A percentile compares a stretch with the other conserved stretches of the same genome.
phyloP scores from a whole-genome alignment of 305 asterid species.

The Fraxinus angustifolia region DNA sequence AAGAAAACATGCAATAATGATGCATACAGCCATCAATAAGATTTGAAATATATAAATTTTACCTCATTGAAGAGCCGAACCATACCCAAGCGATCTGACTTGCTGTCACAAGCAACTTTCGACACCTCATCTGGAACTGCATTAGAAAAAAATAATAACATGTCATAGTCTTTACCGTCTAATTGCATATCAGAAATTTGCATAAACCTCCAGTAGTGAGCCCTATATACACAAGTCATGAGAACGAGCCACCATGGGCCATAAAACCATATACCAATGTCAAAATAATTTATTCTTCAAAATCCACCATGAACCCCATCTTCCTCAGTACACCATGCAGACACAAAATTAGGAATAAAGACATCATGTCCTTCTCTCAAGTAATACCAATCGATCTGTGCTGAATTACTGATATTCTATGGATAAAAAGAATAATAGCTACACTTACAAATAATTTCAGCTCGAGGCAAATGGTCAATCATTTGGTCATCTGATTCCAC shows the following conservation, averaged over 20 bases:
- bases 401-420: slow-evolving; percentile 2
- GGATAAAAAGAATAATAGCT: slow-evolving; percentile 16
- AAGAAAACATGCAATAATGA: slow-evolving; percentile 2
- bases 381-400: not conserved
- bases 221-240: not conserved
- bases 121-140: slow-evolving; percentile 69
- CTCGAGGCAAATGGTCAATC: slow-evolving; percentile 50
- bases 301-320: slow-evolving; percentile 1
- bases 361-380: not conserved
- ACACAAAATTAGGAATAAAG: not conserved
- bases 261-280: not conserved
- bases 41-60: not conserved
- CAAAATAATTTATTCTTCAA: not conserved
- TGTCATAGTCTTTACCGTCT: not conserved
- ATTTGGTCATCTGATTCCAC: slow-evolving; percentile 42
- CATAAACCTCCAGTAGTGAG: not conserved
- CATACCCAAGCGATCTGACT: slow-evolving; percentile 53
- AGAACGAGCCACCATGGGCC: not conserved
- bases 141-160: slow-evolving; percentile 10
- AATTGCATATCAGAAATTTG: not conserved
- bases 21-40: not conserved
- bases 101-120: slow-evolving; percentile 53
- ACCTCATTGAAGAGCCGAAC: slow-evolving; percentile 80
- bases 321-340: not conserved
- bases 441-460: slow-evolving; percentile 64